Conservation (phyloP, 2,329 filamentous ascomycete species). For the Acephala macrosclerotiorum region DNA sequence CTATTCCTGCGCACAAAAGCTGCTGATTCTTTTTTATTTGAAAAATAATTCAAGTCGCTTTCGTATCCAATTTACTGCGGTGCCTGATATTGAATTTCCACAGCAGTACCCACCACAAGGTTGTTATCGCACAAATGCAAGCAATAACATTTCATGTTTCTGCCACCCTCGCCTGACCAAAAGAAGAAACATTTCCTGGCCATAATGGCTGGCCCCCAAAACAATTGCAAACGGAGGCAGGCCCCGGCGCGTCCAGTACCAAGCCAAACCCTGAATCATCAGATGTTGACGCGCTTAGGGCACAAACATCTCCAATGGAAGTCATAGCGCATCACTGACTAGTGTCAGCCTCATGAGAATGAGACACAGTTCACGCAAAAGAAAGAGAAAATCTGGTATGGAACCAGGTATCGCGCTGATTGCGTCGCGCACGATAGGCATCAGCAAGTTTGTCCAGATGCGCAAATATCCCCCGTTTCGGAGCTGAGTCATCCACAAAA, state of each 20-base stretch:
- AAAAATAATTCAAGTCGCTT: not conserved
- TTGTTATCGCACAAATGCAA: conserved; percentile 4
- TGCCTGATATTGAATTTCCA: conserved; percentile 1
- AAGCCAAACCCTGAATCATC: conserved; percentile 2
- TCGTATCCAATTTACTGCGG: conserved; percentile 2
- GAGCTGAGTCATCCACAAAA: conserved; percentile 13
- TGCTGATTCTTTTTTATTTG: not conserved
- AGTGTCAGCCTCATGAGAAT: conserved; percentile 16
- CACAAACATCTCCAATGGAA: conserved; percentile 9
- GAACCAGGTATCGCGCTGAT: not conserved
- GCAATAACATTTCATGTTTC: conserved; percentile 6
- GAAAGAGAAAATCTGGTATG: not conserved
- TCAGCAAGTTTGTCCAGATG: not conserved
- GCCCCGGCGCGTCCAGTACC: conserved; percentile 5
- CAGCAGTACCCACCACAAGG: not conserved
- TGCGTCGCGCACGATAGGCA: conserved; percentile 11
- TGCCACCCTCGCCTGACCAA: not conserved
- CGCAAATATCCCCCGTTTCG: conserved; percentile 9
- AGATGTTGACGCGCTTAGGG: conserved; percentile 11
- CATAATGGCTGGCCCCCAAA: not conserved
- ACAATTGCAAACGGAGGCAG: no score
- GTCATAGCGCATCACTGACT: not conserved
- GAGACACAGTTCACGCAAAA: conserved; percentile 7
- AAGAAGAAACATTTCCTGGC: conserved; percentile 7
- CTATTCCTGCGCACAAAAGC: conserved; percentile 16